Evolutionary conservation across 2,329 filamentous ascomycete species (phyloP), one percentile per base, ranked within the genome.

Genomic region (Harringtonia aguacate): DNA sequence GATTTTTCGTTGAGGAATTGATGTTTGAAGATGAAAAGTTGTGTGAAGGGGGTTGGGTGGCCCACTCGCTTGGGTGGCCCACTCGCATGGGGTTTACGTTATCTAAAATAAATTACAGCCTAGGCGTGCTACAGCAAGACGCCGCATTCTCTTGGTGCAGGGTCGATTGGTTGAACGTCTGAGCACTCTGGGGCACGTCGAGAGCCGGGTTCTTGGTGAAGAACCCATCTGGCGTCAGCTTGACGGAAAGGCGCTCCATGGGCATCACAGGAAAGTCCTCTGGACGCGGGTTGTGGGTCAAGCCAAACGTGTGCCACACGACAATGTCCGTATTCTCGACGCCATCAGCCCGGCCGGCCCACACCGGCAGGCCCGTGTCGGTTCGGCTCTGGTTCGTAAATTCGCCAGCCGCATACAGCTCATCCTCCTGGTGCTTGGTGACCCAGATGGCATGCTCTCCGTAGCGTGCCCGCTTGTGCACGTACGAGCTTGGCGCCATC

Each of bases 211-310:
- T 48, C 28, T 24, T 2, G 2, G 31, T 28, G 27, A 48, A 48
- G 41, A 48, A 48, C 22, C 46, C 44, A 22, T 44, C 43, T 2
- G 46, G 46, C 24, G 36, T 35, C 22, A 48, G 21, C n/a, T 35
- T 20, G 4, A 48, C 37, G 6, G 31, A 18, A 37, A 46, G 33
- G 8, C 39, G 45, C 17, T 48, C 46, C 20, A 43, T 34, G 22
- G 41, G 41, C 80, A 84, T 83, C 5, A 82, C 75, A 0, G 77
- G 79, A 65, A 79, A 84, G 53, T 84, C 79, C 51, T 84, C 79
- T 12, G 74, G 68, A 0, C 78, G 65, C 0, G 78, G 77, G 28
- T 80, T 75, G 49, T 83, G 79, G 28, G 79, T 83, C 24, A 79
- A 72, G 21, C 78, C 65, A 53, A 70, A 70, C 2, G 73, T 70